These are phyloP conservation scores for Artemisia annua DNA, from an alignment of 129 eudicot species.

Conservation along the genomic window DNA sequence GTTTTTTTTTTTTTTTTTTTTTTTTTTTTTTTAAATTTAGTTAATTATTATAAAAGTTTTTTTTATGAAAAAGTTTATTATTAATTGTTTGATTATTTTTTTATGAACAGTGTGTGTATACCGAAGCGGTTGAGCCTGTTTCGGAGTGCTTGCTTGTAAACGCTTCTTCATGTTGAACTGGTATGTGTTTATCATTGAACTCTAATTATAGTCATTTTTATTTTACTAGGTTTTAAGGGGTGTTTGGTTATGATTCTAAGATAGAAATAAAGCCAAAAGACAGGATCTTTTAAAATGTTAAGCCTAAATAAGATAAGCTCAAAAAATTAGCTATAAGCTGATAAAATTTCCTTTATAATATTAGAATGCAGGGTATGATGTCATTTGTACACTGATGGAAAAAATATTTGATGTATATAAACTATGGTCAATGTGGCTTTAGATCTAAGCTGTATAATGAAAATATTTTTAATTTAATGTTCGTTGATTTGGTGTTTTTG, in stretches of 20 bases:
- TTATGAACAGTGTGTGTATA: slow-evolving; percentile 41
- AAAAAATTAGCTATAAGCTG: no score
- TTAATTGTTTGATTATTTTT: not conserved
- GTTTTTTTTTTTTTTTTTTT: no score
- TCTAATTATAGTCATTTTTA: not conserved
- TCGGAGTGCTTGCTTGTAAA: slow-evolving; percentile 67
- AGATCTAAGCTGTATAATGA: not conserved
- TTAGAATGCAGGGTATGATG: no score
- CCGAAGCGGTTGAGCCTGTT: slow-evolving; percentile 34
- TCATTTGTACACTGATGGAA: not conserved
- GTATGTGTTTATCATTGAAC: slow-evolving; percentile 25
- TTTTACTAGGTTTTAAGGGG: no score
- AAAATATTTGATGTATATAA: no score
- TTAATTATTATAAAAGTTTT: not conserved
- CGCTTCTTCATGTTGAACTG: slow-evolving; percentile 47
- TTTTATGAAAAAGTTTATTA: not conserved
- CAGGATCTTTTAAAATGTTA: no score
- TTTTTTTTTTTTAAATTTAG: not conserved
- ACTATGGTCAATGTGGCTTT: no score
- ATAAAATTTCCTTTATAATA: no score
- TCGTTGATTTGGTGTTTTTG: not conserved
- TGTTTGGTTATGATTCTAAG: no score
- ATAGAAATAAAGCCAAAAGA: no score
- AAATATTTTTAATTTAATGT: not conserved
- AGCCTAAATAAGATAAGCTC: no score